Conservation (phyloP, 163 green algal species). For the Scenedesmus sp. region DNA sequence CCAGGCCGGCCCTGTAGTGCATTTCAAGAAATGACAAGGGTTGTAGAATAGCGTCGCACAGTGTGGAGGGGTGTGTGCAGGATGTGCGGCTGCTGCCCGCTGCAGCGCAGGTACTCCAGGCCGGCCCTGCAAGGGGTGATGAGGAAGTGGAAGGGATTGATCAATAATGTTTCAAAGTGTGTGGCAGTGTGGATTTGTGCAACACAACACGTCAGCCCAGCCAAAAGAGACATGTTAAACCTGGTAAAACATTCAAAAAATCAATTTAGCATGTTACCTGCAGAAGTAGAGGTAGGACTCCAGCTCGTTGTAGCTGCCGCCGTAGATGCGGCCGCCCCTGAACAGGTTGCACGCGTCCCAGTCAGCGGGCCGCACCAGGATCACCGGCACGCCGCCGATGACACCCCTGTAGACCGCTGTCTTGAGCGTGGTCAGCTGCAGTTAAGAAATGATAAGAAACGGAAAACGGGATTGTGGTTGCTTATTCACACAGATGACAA, state of each 20-base stretch:
- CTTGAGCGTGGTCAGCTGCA: constrained; percentile 28
- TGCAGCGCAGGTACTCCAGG: constrained; percentile 81
- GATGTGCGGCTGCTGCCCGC: constrained; percentile 82
- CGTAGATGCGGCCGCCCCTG: constrained; percentile 90
- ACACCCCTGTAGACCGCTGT: constrained; percentile 77
- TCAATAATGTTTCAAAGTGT: no score
- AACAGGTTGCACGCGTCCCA: constrained; percentile 87
- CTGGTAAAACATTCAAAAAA: constrained; percentile 33
- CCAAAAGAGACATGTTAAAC: neutral
- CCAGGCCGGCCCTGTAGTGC: constrained; percentile 73
- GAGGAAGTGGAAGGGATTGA: no score
- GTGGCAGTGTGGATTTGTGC: neutral
- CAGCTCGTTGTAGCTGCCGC: constrained; percentile 91
- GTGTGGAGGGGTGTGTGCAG: constrained; percentile 69
- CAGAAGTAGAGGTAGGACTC: constrained; percentile 98
- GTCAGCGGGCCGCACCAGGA: constrained; percentile 88
- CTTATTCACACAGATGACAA: constrained; percentile 84
- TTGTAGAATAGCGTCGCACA: neutral
- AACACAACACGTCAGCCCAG: neutral
- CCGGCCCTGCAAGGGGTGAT: constrained; percentile 59
- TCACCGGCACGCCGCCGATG: constrained; percentile 89
- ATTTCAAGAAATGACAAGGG: neutral
- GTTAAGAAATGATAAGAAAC: no score
- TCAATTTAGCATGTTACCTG: constrained; percentile 61
- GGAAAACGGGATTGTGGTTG: no score